Base-by-base conservation (phyloP, 148 eudicot species). In the Silene latifolia region DNA sequence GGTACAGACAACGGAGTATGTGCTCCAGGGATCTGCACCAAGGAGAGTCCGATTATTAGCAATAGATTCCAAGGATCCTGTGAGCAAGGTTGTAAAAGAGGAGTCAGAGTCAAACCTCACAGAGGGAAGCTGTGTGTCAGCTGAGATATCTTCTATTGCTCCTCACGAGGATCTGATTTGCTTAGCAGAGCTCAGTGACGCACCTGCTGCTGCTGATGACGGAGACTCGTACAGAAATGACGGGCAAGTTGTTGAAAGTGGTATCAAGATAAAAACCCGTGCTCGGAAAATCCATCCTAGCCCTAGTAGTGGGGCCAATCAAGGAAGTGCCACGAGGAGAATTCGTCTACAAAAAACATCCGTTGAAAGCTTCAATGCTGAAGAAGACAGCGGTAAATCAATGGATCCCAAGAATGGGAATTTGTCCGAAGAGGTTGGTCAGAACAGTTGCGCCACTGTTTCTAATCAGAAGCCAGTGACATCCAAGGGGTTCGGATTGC, bases 241-340 rank as follows among this genome's bases (percentile, higher is more conserved):
- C 14, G 68, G 5, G 15, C 54, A 71, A 75, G 76, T 72, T 76
- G 77, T 72, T 73, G 74, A 73, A 44, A 77, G 77, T 32, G 80
- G 80, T 68, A 81, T 77, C 71, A 77, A 77, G 77, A 81, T 81
- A 32, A 77, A 24, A 77, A 32, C 77, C 66, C 77, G 62, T 61
- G 66, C 4, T 4, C 77, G 44, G 32, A 74, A 54, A 25, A 77
- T 72, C 78, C 81, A 46, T 48, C 76, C 76, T 1, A 44, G 46
- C 29, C 42, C 76, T 8, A 65, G 63, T 19, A 78, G 68, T 68
- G 5, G 35, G 5, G 75, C 29, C 25, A 27, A 46, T 7, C 97
- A 92, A 48, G 97, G 95, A 74, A 80, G 77, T 72, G 95, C 97
- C 51, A 81, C 76, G 4, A 87, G 89, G 86, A 90, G 95, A 85